Evolutionary conservation across 352 stramenopile species (phyloP), one percentile per base, ranked within the genome.

Genomic region (Phytophthora pini): DNA sequence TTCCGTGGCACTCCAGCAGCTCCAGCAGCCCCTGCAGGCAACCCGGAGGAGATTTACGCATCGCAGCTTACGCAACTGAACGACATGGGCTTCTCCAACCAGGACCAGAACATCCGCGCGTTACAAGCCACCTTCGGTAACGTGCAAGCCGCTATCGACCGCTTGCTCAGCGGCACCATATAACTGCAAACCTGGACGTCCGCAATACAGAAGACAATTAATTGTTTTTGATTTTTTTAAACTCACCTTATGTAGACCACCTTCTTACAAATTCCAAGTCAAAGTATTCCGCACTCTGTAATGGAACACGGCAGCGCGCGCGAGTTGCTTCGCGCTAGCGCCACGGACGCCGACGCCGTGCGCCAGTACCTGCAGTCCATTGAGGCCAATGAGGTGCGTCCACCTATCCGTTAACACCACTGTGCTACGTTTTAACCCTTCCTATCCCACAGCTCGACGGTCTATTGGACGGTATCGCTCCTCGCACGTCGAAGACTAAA

Each of bases 61-160:
- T 84, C 81, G 22, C 92, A 98, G 69, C 68, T 98, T 32, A 82
- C 76, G n/a, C 90, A 97, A 69, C 77, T 98, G 41, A 82, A 76
- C 41, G 90, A 97, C 65, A 97, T 98, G 90, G 92, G 92, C 41
- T 97, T 98, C 52, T 79, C 82, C 6, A 93, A 98, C 76, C 80
- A 84, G 20, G 87, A 93, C 27, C 88, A 94, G 56, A 97, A 96
- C 79, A 59, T 97, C 43, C 81, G 88, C 29, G 91, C 89, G 46
- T 74, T 98, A 55, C 87, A 96, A 65, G 80, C 81, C 29, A 95
- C 90, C 24, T 61, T 77, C 15, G 92, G 92, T 50, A 97, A 98
- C 65, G 90, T 98, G 29, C 89, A 97, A 61, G 87, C 87, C 3
- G 92, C 92, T 4, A 88, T 98, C 3, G 92, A 98, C 47, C 87